Base-by-base conservation (phyloP, 805 yeast genomes). In the Kazachstania martiniae region DNA sequence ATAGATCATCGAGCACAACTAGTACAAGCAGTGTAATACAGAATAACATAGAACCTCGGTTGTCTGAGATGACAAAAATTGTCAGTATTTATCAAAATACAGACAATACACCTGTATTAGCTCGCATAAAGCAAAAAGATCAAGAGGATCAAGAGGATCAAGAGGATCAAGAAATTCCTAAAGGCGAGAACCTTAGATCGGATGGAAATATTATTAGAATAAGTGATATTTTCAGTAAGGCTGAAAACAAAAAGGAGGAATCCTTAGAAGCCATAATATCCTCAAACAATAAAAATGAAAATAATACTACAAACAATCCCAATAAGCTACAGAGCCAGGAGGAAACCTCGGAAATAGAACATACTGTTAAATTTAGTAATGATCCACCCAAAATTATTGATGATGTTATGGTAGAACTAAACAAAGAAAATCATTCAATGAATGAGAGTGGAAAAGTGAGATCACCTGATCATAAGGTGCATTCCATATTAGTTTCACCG, bases 61-160 rank as follows among this genome's bases (percentile, higher is more conserved):
- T 53, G n/a, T 48, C 53, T 8, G 58, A 53, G 26, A 52, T 55
- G 51, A 55, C 60, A 1, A 52, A 52, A 33, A 49, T 55, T 10
- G 42, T 53, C 10, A 53, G 59, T 36, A 39, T 55, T 18, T 52
- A 46, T 34, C 57, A 53, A 34, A 21, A 36, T 21, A 10, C 21
- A 9, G 35, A 31, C n/a, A n/a, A n/a, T n/a, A n/a, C n/a, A n/a
- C n/a, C n/a, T n/a, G n/a, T n/a, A n/a, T n/a, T n/a, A n/a, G n/a
- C n/a, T n/a, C n/a, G n/a, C n/a, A n/a, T n/a, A n/a, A n/a, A n/a
- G n/a, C n/a, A n/a, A n/a, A n/a, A n/a, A n/a, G n/a, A n/a, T n/a
- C n/a, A n/a, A n/a, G n/a, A n/a, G n/a, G n/a, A n/a, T n/a, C n/a
- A n/a, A 18, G 31, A 24, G 1, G n/a, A 17, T 8, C 14, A 18